Base-by-base conservation (phyloP, 495 filamentous ascomycete species). In the Astrothelium macrocarpum region DNA sequence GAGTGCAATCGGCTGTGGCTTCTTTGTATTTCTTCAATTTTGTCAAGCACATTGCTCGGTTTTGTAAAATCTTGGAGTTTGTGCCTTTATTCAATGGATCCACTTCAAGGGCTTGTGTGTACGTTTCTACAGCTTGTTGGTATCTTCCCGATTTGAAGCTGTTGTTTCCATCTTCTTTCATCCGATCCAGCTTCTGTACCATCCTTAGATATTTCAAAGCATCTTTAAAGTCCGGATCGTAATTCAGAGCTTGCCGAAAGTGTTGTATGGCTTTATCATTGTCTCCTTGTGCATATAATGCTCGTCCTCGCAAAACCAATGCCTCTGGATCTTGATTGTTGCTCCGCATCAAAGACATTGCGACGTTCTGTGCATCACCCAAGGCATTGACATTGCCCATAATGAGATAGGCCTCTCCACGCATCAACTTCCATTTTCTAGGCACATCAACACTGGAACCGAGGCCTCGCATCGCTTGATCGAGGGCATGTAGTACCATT, bases 301-400 rank as follows among this genome's bases (percentile, higher is more conserved):
- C 88, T 60, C 90, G 84, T 28, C 94, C 94, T 46, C 94, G 85
- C 61, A 98, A 80, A 42, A 97, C 87, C 69, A 97, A 76, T 1
- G 94, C 95, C 75, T 98, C 95, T 12, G 94, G 91, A 71, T 98
- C 94, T 71, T 90, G 85, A 76, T 77, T 88, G 77, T 97, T 97
- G 68, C 85, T 80, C 26, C 94, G 82, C 32, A 98, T 81, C 64
- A 98, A 74, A 1, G 79, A 80, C 83, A 97, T 95, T 59, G 91
- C 92, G 23, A 97, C 83, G 71, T 91, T 93, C 75, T 96, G 90
- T 16, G 90, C 93, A 70, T 96, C 93, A 39, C 90, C 91, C 2
- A 95, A 78, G 2, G 90, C 85, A 76, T 96, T 97, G 62, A 82
- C 82, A 68, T 88, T 91, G 61, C 88, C 89, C 88, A 97, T 91